Conservation (phyloP, 768 basidiomycete genomes). For the Dioszegia hungarica region DNA sequence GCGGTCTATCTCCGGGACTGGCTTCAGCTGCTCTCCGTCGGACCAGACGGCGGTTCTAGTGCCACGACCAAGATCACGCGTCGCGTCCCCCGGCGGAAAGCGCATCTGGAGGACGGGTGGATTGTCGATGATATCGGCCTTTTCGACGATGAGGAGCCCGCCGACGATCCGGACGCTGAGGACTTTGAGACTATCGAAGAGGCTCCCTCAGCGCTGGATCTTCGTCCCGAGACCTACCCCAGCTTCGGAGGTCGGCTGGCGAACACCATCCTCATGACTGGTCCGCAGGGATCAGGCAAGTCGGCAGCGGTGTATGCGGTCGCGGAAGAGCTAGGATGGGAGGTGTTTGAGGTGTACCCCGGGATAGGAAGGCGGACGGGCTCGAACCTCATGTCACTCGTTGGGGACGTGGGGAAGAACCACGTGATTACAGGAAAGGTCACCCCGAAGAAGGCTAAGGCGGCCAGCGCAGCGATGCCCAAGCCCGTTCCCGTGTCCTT, state of each 20-base stretch:
- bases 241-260: conserved; percentile 52
- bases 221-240: conserved; percentile 9
- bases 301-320: conserved; percentile 90
- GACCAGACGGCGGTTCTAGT: conserved; percentile 7
- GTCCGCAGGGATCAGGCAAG: conserved; percentile 82
- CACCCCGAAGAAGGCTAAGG: not conserved
- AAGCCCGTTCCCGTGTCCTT: not conserved
- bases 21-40: conserved; percentile 41
- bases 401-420: conserved; percentile 91
- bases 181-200: conserved; percentile 20
- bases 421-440: conserved; percentile 57
- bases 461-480: not conserved
- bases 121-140: conserved; percentile 46
- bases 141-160: conserved; percentile 23
- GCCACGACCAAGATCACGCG: conserved; percentile 31
- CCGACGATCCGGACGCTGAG: conserved; percentile 15
- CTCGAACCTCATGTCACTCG: conserved; percentile 66
- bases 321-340: conserved; percentile 88
- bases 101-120: conserved; percentile 38
- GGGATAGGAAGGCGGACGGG: conserved; percentile 87
- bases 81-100: conserved; percentile 28
- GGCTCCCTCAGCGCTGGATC: conserved; percentile 13
- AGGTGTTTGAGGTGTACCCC: conserved; percentile 93
- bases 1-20: conserved; percentile 46
- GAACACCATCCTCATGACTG: conserved; percentile 79